Base-by-base conservation (phyloP, 2,329 filamentous ascomycete genomes). In the Diaporthe sp. region DNA sequence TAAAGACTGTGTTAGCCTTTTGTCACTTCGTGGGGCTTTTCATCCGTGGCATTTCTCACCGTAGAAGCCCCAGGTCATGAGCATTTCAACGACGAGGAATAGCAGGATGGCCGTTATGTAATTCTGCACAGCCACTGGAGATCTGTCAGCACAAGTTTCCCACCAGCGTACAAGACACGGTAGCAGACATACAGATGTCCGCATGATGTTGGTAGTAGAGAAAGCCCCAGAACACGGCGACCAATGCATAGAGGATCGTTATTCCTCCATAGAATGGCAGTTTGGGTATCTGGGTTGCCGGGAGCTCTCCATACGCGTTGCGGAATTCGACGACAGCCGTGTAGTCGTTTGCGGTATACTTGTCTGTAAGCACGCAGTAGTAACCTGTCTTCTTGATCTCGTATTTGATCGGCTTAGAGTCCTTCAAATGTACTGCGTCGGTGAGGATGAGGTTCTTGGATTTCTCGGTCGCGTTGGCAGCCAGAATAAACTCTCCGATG, bases 61-160 rank as follows among this genome's bases (percentile, higher is more conserved):
- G 84, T 98, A 99, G 87, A 98, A 99, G 58, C 95, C 95, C 97
- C 97, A 99, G 2, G 97, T 99, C 91, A 98, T 96, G 81, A 98
- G 88, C 92, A 98, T 98, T 84, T 99, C 97, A 22, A 98, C 86
- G 22, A 98, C 95, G 58, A 99, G 87, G 86, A 99, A 99, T 71
- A 97, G 92, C 68, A 99, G 88, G 76, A 98, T 99, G 13, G 97
- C 96, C 0, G 97, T 99, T 80, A 99, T 98, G 84, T 99, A 99
- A 84, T 99, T 99, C 85, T 99, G 97, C 2, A 99, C 97, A 22
- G 97, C 94, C 81, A 99, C 92, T 94, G 77, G 9, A 72, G 58
- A 31, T 22, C 10, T 60, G 76, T 87, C 79, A 89, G 84, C 42
- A 46, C 22, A 71, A 44, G 37, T 44, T 28, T 31, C 37, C 15